Conservation (phyloP, 1,284 basidiomycete genomes). For the Xanthoconium separans region DNA sequence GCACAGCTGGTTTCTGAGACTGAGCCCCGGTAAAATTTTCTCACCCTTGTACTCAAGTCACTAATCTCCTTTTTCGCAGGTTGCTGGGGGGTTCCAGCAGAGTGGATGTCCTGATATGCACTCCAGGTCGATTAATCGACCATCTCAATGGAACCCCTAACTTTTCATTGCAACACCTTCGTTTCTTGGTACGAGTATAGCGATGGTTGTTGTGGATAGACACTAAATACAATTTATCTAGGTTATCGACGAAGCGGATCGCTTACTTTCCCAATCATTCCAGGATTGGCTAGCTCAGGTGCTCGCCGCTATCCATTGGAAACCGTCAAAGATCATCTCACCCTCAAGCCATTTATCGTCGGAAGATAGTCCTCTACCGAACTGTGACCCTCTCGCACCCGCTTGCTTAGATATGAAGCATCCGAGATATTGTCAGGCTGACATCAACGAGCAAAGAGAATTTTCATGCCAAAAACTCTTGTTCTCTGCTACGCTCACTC, state of each 20-base stretch:
- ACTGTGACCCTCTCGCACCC: conserved; percentile 61
- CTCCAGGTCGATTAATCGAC: conserved; percentile 93
- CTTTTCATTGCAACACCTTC: conserved; percentile 91
- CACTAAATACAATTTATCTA: conserved; percentile 30
- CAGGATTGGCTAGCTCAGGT: conserved; percentile 92
- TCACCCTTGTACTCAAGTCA: not conserved
- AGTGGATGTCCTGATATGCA: conserved; percentile 93
- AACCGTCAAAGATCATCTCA: conserved; percentile 20
- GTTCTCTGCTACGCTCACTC: conserved; percentile 95
- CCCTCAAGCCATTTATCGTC: not conserved
- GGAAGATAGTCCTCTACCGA: conserved; percentile 17
- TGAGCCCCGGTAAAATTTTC: conserved; percentile 41
- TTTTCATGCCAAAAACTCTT: conserved; percentile 91
- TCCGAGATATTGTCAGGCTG: conserved; percentile 41
- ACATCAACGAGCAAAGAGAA: conserved; percentile 54
- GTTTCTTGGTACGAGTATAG: conserved; percentile 68
- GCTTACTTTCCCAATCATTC: conserved; percentile 92
- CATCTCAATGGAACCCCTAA: conserved; percentile 87
- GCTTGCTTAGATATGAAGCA: conserved; percentile 49
- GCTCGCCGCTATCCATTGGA: conserved; percentile 65
- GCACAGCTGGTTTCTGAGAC: conserved; percentile 62
- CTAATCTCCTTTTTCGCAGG: conserved; percentile 35
- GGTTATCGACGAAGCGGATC: conserved; percentile 98
- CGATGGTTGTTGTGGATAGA: not conserved
- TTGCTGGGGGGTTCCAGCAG: conserved; percentile 78